phyloP scores from a whole-genome alignment of 73 alveolate species.

The Loxodes magnus region DNA sequence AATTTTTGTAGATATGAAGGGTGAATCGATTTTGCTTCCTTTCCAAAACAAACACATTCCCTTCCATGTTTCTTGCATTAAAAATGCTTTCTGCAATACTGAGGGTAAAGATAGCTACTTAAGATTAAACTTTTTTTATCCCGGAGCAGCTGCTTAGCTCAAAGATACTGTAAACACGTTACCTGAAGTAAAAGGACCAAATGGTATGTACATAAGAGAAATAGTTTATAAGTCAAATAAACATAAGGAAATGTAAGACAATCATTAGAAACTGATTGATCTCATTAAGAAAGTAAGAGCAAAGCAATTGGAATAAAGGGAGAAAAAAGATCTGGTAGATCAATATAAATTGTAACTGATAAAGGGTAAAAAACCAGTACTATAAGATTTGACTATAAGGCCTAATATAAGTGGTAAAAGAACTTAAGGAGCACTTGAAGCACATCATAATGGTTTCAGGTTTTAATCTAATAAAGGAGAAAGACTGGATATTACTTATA shows the following conservation, averaged over 20 bases:
- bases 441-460: conserved; percentile 81
- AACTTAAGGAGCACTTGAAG: conserved; percentile 71
- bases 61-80: conserved; percentile 73
- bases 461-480: conserved; percentile 67
- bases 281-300: conserved; percentile 63
- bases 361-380: conserved; percentile 55
- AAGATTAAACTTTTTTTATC: conserved; percentile 72
- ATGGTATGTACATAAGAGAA: conserved; percentile 71
- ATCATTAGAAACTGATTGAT: conserved; percentile 54
- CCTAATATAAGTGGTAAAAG: conserved; percentile 77
- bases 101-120: conserved; percentile 66
- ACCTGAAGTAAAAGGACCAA: conserved; percentile 44
- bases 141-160: conserved; percentile 23
- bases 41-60: conserved; percentile 59
- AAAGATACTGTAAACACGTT: conserved; percentile 11
- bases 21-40: conserved; percentile 74
- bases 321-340: conserved; percentile 45
- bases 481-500: conserved; percentile 67
- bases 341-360: conserved; percentile 48
- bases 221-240: conserved; percentile 58
- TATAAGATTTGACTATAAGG: conserved; percentile 59
- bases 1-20: conserved; percentile 49
- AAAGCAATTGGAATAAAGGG: conserved; percentile 54
- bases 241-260: conserved; percentile 25
- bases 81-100: conserved; percentile 53